Evolutionary conservation across 2,329 filamentous ascomycete genomes (phyloP).

Genomic region (Xylariaceae sp.): DNA sequence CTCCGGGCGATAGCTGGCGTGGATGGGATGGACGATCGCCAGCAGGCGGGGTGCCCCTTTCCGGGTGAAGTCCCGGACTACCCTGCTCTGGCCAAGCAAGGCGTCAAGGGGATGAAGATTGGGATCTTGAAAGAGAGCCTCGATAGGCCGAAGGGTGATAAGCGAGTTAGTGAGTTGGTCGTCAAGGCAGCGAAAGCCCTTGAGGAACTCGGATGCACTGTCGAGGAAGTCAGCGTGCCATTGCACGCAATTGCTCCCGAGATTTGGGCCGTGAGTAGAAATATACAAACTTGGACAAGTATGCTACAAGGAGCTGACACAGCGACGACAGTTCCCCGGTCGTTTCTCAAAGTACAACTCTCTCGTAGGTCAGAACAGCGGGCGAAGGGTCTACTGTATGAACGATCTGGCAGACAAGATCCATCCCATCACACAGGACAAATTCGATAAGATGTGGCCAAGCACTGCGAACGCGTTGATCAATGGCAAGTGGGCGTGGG

Average conservation of each 20-base stretch:
- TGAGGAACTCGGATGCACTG: constrained; percentile 34
- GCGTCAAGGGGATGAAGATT: constrained; percentile 36
- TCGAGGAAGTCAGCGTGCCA: constrained; percentile 42
- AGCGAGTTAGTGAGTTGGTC: constrained; percentile 29
- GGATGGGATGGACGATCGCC: constrained; percentile 42
- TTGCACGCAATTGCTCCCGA: constrained; percentile 41
- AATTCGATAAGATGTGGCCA: constrained; percentile 1
- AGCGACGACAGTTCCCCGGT: background rate
- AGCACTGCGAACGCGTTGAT: background rate
- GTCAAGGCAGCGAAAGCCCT: constrained; percentile 35
- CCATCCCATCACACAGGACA: background rate
- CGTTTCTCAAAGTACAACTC: constrained; percentile 1
- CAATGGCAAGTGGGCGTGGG: constrained; percentile 1
- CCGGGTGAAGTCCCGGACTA: constrained; percentile 28
- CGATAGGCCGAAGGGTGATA: constrained; percentile 31
- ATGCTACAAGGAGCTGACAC: too few species aligned
- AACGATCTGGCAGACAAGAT: constrained; percentile 2
- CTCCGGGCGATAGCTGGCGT: constrained; percentile 41
- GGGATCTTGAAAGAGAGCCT: constrained; percentile 42
- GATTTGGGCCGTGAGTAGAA: constrained; percentile 42
- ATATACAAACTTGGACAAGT: too few species aligned
- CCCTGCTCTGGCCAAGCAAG: constrained; percentile 19
- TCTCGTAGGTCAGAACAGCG: background rate
- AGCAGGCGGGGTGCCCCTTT: constrained; percentile 32
- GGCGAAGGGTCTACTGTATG: background rate